phyloP scores from a whole-genome alignment of 208 protist genomes.

The Acanthamoeba sp. region DNA sequence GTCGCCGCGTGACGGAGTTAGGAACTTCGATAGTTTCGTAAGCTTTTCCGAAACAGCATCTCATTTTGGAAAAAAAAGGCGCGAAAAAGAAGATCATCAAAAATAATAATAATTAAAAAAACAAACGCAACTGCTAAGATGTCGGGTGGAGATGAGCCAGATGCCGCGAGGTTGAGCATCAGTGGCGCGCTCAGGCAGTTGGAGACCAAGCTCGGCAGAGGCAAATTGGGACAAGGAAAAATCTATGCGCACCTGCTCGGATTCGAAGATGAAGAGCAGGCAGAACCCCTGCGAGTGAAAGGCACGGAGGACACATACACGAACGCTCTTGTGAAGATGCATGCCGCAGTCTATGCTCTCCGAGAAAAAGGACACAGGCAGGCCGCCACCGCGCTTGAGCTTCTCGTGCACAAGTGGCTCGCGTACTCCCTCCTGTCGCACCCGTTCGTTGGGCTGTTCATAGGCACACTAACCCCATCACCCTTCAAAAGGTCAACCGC shows the following conservation, averaged over 20 bases:
- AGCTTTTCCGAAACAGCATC: too few species aligned
- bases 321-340: neutral
- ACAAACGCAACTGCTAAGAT: too few species aligned
- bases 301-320: neutral
- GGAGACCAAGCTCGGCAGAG: neutral
- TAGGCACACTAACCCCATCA: neutral
- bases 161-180: neutral
- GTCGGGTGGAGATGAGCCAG: too few species aligned
- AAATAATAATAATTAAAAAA: too few species aligned
- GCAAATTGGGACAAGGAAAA: neutral
- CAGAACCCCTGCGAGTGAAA: neutral
- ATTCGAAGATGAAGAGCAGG: neutral
- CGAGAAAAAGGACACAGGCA: neutral
- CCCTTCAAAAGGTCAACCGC: neutral
- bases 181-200: neutral
- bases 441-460: neutral
- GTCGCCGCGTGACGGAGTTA: too few species aligned
- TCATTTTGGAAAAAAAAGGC: too few species aligned
- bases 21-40: too few species aligned
- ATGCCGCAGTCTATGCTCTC: neutral
- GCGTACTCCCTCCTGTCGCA: neutral
- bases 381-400: neutral
- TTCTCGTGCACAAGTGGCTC: conserved; percentile 20
- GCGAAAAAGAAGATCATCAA: too few species aligned
- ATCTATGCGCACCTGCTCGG: neutral